A percentile compares a stretch with the other conserved stretches of the same genome.
Conservation (phyloP, 1,284 basidiomycete species). For the Sanghuangporus weigelae region DNA sequence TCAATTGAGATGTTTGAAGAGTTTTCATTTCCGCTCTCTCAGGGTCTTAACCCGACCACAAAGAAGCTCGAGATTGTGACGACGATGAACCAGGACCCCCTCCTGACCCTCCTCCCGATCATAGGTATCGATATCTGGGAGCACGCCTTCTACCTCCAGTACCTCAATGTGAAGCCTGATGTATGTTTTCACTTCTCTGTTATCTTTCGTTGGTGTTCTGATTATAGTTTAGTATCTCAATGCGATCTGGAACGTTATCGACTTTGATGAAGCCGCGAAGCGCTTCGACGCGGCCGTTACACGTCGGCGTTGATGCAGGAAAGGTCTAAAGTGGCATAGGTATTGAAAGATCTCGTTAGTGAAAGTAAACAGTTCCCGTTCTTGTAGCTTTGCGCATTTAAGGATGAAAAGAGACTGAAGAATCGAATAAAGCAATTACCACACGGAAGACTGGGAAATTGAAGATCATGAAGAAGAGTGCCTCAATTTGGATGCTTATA, state of each 20-base stretch:
- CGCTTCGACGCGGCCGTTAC: conserved; percentile 49
- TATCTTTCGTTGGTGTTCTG: neutral
- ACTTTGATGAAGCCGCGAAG: conserved; percentile 78
- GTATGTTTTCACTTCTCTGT: conserved; percentile 34
- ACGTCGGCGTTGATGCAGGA: conserved; percentile 11
- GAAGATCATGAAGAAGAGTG: neutral
- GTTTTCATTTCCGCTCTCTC: neutral
- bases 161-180: conserved; percentile 69
- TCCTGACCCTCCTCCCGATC: conserved; percentile 69
- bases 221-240: conserved; percentile 51
- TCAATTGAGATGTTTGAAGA: neutral
- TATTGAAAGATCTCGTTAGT: neutral
- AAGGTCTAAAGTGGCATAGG: neutral
- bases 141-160: conserved; percentile 76
- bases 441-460: neutral
- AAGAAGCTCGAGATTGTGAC: conserved; percentile 72
- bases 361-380: neutral
- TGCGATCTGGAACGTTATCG: conserved; percentile 81
- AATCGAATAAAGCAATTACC: no score
- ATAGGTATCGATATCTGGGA: conserved; percentile 91
- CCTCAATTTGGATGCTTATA: conserved; percentile 26
- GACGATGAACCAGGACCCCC: conserved; percentile 88
- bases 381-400: neutral
- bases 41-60: conserved; percentile 60
- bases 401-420: neutral